These are phyloP conservation scores for Aristolochia contorta DNA, from an alignment of 164 flowering plant species.

Conservation along the genomic window DNA sequence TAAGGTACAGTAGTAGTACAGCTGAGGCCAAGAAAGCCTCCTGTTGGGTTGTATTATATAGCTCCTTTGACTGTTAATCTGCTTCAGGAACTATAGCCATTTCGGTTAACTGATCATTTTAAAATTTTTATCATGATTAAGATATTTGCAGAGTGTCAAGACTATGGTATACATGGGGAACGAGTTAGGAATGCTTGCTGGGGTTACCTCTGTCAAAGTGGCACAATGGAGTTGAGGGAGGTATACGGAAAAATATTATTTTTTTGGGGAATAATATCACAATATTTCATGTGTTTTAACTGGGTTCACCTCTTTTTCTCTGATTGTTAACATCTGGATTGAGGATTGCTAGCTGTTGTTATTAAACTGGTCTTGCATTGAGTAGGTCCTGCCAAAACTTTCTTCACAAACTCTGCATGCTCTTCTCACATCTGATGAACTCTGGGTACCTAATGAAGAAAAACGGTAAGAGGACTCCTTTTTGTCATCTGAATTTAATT, in stretches of 20 bases:
- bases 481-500: background rate
- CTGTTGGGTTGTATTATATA: too few relatives aligned
- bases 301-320: too few relatives aligned
- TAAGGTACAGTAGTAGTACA: too few relatives aligned
- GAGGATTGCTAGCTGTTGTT: background rate
- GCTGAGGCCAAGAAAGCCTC: too few relatives aligned
- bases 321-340: too few relatives aligned
- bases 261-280: too few relatives aligned
- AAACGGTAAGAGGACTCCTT: constrained; percentile 47
- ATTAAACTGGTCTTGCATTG: constrained; percentile 10
- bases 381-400: constrained; percentile 86
- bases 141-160: constrained; percentile 96
- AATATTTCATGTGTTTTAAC: too few relatives aligned
- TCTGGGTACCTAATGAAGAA: constrained; percentile 96
- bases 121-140: constrained; percentile 18
- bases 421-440: constrained; percentile 77
- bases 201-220: constrained; percentile 99
- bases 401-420: constrained; percentile 88
- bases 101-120: constrained; percentile 1
- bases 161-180: constrained; percentile 93
- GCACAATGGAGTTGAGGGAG: constrained; percentile 87
- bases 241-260: constrained; percentile 19
- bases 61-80: too few relatives aligned
- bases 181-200: constrained; percentile 98
- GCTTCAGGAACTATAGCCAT: background rate